These are phyloP conservation scores for Clitocybe nebularis DNA, from an alignment of 1,284 basidiomycete species.

Conservation along the genomic window DNA sequence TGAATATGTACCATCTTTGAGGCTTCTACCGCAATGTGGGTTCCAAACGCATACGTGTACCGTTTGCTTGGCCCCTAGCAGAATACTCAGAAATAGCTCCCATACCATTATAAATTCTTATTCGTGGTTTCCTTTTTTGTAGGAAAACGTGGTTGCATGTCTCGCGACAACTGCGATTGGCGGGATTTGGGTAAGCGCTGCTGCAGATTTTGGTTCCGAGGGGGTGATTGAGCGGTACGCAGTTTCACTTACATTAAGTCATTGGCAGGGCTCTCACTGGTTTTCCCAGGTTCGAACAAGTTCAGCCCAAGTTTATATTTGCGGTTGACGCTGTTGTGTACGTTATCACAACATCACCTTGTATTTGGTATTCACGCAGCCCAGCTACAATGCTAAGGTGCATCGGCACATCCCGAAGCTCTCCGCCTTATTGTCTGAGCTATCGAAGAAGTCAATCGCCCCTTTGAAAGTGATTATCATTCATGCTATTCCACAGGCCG, in stretches of 20 bases:
- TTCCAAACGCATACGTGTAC: no score
- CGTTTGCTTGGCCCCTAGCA: no score
- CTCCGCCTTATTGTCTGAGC: conserved; percentile 47
- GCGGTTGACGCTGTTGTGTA: conserved; percentile 71
- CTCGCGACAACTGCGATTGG: conserved; percentile 75
- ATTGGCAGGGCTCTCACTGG: conserved; percentile 9
- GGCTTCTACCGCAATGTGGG: no score
- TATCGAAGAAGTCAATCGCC: conserved; percentile 33
- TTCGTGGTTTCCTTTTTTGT: conserved; percentile 5
- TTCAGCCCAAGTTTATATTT: conserved; percentile 71
- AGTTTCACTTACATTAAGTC: conserved; percentile 6
- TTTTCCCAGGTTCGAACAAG: conserved; percentile 61
- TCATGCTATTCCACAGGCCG: conserved; percentile 32
- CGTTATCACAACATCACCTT: conserved; percentile 18
- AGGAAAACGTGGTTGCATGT: conserved; percentile 74
- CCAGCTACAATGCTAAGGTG: conserved; percentile 67
- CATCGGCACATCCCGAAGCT: conserved; percentile 72
- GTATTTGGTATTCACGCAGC: conserved; percentile 4
- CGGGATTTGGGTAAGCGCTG: conserved; percentile 82
- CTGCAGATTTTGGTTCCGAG: conserved; percentile 82
- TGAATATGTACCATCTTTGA: no score
- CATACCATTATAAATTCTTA: neutral
- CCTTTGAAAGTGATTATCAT: conserved; percentile 61
- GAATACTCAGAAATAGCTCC: no score
- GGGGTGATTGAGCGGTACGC: conserved; percentile 76